phyloP scores from a whole-genome alignment of 2,329 filamentous ascomycete genomes.

The Taxawa tesnikishii region DNA sequence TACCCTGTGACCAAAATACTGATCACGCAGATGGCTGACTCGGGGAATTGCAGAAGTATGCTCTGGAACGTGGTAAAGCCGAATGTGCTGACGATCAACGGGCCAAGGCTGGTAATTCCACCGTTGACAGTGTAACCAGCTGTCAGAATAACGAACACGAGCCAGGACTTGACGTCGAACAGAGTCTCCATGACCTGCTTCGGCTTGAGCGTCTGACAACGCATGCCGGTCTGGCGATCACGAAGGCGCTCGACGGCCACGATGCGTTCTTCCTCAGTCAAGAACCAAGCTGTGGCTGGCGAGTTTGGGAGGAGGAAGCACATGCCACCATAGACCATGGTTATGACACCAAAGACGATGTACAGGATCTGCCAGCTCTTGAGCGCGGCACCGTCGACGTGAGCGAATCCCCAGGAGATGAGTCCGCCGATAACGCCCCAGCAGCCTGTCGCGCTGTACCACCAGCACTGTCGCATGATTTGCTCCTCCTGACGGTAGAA shows the following conservation, averaged over 20 bases:
- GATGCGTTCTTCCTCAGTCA: conserved; percentile 26
- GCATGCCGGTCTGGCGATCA: conserved; percentile 44
- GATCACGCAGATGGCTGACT: conserved; percentile 11
- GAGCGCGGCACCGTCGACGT: conserved; percentile 24
- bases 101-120: conserved; percentile 24
- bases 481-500: conserved; percentile 17
- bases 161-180: conserved; percentile 46
- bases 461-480: conserved; percentile 13
- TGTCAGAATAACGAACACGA: conserved; percentile 37
- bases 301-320: conserved; percentile 35
- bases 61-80: conserved; percentile 17
- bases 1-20: no score
- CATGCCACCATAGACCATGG: conserved; percentile 31
- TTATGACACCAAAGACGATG: conserved; percentile 29
- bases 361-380: conserved; percentile 22
- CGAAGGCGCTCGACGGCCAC: conserved; percentile 41
- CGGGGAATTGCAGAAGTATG: conserved; percentile 18
- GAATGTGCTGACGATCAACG: conserved; percentile 18
- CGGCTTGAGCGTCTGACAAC: conserved; percentile 27
- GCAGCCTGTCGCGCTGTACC: conserved; percentile 9
- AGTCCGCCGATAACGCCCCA: conserved; percentile 8
- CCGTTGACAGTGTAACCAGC: conserved; percentile 19
- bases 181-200: conserved; percentile 33
- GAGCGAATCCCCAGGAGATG: conserved; percentile 16
- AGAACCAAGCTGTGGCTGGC: conserved; percentile 31